Evolutionary conservation across 1,284 basidiomycete genomes (phyloP).

Genomic region (Calocybe gambosa): DNA sequence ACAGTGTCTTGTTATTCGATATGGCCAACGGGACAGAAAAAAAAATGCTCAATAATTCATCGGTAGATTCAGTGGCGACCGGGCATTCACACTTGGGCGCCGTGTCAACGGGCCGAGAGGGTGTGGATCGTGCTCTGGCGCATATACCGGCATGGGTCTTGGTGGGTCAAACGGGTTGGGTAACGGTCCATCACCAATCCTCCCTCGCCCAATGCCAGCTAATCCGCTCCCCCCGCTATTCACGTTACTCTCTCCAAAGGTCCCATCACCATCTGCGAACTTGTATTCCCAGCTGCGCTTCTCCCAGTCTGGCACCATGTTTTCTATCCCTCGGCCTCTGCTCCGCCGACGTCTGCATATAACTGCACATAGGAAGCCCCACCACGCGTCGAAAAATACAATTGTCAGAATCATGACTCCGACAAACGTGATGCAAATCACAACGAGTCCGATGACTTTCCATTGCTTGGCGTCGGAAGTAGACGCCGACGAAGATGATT

Average conservation of each 20-base stretch:
- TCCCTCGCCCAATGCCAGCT: conserved; percentile 12
- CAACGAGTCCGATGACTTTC: conserved; percentile 61
- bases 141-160: conserved; percentile 21
- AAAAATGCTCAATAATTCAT: conserved; percentile 1
- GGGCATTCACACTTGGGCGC: conserved; percentile 23
- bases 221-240: conserved; percentile 2
- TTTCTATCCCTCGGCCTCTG: conserved; percentile 36
- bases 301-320: conserved; percentile 59
- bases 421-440: conserved; percentile 52
- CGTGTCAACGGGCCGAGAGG: conserved; percentile 29
- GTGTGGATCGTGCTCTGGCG: conserved; percentile 23
- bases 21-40: conserved; percentile 5
- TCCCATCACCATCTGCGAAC: conserved; percentile 36
- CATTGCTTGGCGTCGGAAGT: conserved; percentile 41
- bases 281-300: conserved; percentile 52
- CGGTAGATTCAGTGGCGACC: conserved; percentile 11
- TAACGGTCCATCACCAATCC: not conserved
- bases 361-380: conserved; percentile 47
- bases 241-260: conserved; percentile 21
- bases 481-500: conserved; percentile 21
- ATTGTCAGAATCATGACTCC: conserved; percentile 45
- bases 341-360: conserved; percentile 32
- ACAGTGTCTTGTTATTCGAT: conserved; percentile 2
- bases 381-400: conserved; percentile 64
- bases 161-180: conserved; percentile 8